Conservation (phyloP, 495 filamentous ascomycete genomes). For the Trichoderma orchidacearum region DNA sequence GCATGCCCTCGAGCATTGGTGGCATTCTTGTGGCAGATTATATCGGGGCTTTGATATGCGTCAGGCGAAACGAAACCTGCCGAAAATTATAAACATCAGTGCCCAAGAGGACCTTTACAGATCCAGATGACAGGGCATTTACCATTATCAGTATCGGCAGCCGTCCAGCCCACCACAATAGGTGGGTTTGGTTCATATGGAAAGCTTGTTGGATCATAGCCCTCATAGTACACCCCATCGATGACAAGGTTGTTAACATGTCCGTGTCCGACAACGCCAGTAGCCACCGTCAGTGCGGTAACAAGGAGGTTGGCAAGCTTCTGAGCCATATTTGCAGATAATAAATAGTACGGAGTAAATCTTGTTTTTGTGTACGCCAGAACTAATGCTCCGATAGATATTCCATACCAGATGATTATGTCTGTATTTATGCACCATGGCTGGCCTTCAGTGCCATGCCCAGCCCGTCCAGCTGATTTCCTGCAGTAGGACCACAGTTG, state of each 20-base stretch:
- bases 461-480: not conserved
- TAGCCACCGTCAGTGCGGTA: conserved; percentile 31
- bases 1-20: conserved; percentile 24
- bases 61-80: conserved; percentile 37
- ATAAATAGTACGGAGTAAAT: conserved; percentile 7
- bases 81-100: not conserved
- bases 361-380: not conserved
- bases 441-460: not conserved
- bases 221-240: conserved; percentile 35
- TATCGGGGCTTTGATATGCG: conserved; percentile 25
- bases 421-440: not conserved
- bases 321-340: not conserved
- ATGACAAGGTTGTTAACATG: conserved; percentile 46
- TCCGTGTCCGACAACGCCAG: conserved; percentile 45
- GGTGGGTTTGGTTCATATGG: conserved; percentile 21
- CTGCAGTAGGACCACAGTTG: not conserved
- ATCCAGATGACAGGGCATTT: not conserved
- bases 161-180: conserved; percentile 40
- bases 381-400: not conserved
- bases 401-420: not conserved
- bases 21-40: conserved; percentile 36
- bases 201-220: conserved; percentile 33
- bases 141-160: conserved; percentile 38
- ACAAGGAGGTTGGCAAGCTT: conserved; percentile 4
- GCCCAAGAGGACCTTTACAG: not conserved